A percentile compares a stretch with the other conserved stretches of the same genome.
Conservation (phyloP, 192 early-diverging fungal genomes). For the Podochytrium sp. region DNA sequence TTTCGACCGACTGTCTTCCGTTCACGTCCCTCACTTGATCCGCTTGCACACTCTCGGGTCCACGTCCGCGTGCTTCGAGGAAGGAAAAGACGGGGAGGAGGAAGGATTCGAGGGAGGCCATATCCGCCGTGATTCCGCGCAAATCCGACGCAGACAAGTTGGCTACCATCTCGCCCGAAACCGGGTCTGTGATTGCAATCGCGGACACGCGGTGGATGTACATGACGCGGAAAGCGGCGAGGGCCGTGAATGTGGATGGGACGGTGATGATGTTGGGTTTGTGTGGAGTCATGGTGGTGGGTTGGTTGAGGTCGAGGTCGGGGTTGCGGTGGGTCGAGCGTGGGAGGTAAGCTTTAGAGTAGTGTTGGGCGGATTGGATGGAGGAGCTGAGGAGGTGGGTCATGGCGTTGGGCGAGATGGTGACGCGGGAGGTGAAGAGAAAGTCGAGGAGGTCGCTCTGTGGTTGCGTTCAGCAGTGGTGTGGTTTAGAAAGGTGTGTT, state of each 20-base stretch:
- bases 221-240: conserved; percentile 50
- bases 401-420: conserved; percentile 21
- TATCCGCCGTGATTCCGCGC: conserved; percentile 64
- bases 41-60: conserved; percentile 57
- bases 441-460: conserved; percentile 42
- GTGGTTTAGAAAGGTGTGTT: neutral
- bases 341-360: neutral
- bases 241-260: conserved; percentile 35
- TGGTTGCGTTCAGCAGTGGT: neutral
- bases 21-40: conserved; percentile 49
- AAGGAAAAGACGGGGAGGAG: conserved; percentile 68
- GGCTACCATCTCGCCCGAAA: conserved; percentile 54
- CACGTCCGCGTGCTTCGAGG: conserved; percentile 49
- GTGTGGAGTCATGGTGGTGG: neutral
- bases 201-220: conserved; percentile 54
- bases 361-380: conserved; percentile 9
- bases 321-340: neutral
- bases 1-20: conserved; percentile 43
- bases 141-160: conserved; percentile 77
- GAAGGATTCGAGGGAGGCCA: conserved; percentile 55
- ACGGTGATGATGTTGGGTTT: conserved; percentile 40
- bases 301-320: conserved; percentile 12
- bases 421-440: conserved; percentile 21
- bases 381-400: conserved; percentile 15
- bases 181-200: conserved; percentile 65